phyloP scores from a whole-genome alignment of 2,329 filamentous ascomycete species.

The Penicillium olsonii region DNA sequence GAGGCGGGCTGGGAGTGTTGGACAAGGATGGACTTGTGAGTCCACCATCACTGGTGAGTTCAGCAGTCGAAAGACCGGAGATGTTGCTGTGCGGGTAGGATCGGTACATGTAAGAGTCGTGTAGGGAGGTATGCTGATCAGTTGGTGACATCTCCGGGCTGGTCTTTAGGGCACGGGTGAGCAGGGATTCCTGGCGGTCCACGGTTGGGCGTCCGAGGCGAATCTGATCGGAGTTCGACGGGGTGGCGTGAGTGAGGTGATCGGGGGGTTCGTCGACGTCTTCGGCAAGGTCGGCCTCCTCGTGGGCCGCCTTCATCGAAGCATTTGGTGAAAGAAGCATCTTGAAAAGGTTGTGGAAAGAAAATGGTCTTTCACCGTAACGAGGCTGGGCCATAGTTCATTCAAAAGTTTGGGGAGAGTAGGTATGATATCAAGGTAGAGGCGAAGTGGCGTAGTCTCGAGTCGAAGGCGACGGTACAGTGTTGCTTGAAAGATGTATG shows the following conservation, averaged over 20 bases:
- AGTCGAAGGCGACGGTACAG: constrained; percentile 12
- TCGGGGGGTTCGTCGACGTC: constrained; percentile 92
- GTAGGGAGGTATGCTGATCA: constrained; percentile 33
- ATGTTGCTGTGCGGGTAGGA: constrained; percentile 66
- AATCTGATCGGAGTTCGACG: constrained; percentile 30
- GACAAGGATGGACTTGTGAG: constrained; percentile 86
- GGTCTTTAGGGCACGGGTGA: constrained; percentile 80
- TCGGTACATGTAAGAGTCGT: constrained; percentile 61
- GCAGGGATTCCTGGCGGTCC: constrained; percentile 72
- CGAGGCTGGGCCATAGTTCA: constrained; percentile 36
- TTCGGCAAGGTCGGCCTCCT: constrained; percentile 66
- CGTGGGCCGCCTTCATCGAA: constrained; percentile 37
- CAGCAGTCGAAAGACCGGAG: constrained; percentile 80
- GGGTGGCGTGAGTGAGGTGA: constrained; percentile 29
- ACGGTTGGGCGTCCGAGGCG: constrained; percentile 49
- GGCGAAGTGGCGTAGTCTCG: constrained; percentile 17
- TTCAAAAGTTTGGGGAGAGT: constrained; percentile 3
- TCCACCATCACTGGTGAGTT: constrained; percentile 92
- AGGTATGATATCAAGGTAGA: constrained; percentile 9
- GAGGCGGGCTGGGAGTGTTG: constrained; percentile 85
- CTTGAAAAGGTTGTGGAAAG: constrained; percentile 45
- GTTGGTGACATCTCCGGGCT: constrained; percentile 55
- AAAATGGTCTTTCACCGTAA: constrained; percentile 34
- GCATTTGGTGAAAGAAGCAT: constrained; percentile 48
- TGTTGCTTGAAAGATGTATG: constrained; percentile 11